Evolutionary conservation across 1,284 basidiomycete genomes (phyloP).

Genomic region (Ceraceosorus guamensis): DNA sequence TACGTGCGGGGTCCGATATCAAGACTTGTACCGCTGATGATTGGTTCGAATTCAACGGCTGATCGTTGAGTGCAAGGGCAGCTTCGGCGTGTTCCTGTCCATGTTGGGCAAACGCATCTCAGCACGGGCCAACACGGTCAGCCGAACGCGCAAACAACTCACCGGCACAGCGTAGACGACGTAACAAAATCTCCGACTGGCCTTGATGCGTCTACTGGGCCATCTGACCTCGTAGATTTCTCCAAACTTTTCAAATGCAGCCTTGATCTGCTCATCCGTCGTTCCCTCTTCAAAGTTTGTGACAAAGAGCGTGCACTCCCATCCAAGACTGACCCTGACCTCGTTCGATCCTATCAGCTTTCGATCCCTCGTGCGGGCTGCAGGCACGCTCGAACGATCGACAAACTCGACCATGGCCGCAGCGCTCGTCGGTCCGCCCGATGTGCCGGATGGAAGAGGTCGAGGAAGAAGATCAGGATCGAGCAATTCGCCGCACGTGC

Average conservation of each 20-base stretch:
- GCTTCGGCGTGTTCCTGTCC: conserved; percentile 64
- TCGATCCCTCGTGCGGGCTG: conserved; percentile 85
- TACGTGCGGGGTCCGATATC: conserved; percentile 82
- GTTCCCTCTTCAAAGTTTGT: conserved; percentile 90
- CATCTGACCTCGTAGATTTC: conserved; percentile 87
- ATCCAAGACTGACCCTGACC: conserved; percentile 76
- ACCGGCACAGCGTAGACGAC: conserved; percentile 77
- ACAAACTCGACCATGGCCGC: conserved; percentile 51
- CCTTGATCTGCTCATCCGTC: conserved; percentile 62
- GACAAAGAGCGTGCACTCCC: conserved; percentile 89
- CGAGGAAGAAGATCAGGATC: conserved; percentile 30
- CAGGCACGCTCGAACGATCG: conserved; percentile 55
- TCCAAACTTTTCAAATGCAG: conserved; percentile 76
- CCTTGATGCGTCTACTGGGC: conserved; percentile 95
- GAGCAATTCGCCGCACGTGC: conserved; percentile 54
- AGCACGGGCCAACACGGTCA: background rate
- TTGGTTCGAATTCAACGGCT: conserved; percentile 64
- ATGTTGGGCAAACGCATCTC: conserved; percentile 49
- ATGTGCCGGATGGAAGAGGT: conserved; percentile 3
- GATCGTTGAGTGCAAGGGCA: conserved; percentile 69
- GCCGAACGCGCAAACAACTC: background rate
- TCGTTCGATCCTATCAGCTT: conserved; percentile 62
- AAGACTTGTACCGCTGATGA: conserved; percentile 71
- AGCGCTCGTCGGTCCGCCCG: too few relatives aligned
- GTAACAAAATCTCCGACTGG: conserved; percentile 84